Evolutionary conservation across 768 basidiomycete genomes (phyloP), one percentile per base, ranked within the genome.

Genomic region (Russula sp.): DNA sequence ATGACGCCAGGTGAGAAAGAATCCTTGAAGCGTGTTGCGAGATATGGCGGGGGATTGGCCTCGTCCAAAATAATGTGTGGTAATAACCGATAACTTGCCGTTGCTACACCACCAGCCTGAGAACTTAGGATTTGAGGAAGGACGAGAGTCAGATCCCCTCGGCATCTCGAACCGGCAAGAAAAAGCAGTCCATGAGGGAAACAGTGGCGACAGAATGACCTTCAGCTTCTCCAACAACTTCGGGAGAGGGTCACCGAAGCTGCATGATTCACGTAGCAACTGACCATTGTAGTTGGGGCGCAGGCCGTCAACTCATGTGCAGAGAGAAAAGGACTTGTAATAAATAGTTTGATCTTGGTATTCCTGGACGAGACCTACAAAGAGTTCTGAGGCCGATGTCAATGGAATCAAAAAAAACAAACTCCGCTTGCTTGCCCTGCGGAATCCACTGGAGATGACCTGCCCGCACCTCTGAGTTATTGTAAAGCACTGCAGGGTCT

Each of bases 61-160:
- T 87, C 85, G 69, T 82, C 81, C 64, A 88, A 75, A 52, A 78
- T 71, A 71, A 99, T 88, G 66, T 88, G 79, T 0, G 97, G 97
- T 35, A 97, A 82, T 7, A 97, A 80, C 53, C 97, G 89, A 71
- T 98, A 97, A 82, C 94, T 91, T 2, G 97, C 96, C 7, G 95
- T 98, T 3, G 96, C 96, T 94, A 64, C 9, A 11, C 5, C 11
- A 25, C 10, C 39, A 56, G 98, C 0, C 94, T 91, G 2, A 96
- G 16, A 13, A 39, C 13, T 18, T 9, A 5, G 11, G 49, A 11
- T 67, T 51, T 41, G 67, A 45, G 22, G 1, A 14, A 49, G 36
- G n/a, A 56, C 9, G n/a, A 35, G 9, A 47, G 20, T n/a, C n/a
- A n/a, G n/a, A n/a, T n/a, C n/a, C n/a, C n/a, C n/a, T n/a, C n/a